A percentile compares a stretch with the other conserved stretches of the same genome.
These are phyloP conservation scores for Camelina neglecta DNA, from an alignment of 345 rosid genomes.

Conservation along the genomic window DNA sequence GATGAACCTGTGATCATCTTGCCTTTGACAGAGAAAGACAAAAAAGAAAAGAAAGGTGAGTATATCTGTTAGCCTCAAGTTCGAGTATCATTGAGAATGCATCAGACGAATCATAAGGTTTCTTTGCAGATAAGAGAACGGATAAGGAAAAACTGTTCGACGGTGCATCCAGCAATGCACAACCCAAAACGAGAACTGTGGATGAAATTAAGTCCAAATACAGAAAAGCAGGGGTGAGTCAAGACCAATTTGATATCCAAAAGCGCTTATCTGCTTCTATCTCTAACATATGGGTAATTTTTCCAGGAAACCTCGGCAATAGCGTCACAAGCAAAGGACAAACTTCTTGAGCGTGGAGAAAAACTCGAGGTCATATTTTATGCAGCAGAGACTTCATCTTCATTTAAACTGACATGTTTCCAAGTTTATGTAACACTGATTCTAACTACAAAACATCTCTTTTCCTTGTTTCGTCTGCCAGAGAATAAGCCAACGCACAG, in stretches of 20 bases:
- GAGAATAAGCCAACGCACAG: constrained; percentile 66
- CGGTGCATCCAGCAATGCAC: constrained; percentile 59
- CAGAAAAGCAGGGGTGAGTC: constrained; percentile 62
- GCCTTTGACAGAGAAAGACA: constrained; percentile 49
- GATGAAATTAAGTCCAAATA: constrained; percentile 92
- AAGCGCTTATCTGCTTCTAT: neutral
- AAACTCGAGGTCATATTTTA: constrained; percentile 66
- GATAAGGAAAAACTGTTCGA: constrained; percentile 74
- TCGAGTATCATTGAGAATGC: constrained; percentile 17
- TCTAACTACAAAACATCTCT: constrained; percentile 28
- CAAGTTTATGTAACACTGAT: neutral
- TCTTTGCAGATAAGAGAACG: constrained; percentile 53
- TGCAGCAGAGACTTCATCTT: constrained; percentile 6
- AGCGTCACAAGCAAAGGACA: constrained; percentile 76
- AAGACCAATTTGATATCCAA: constrained; percentile 4
- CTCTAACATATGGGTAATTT: constrained; percentile 32
- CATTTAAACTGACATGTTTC: constrained; percentile 13
- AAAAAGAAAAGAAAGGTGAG: constrained; percentile 57
- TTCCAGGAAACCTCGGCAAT: constrained; percentile 74
- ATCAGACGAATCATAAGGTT: constrained; percentile 30
- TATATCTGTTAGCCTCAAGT: neutral
- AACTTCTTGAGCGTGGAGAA: constrained; percentile 75
- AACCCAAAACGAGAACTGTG: constrained; percentile 69
- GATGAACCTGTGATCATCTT: constrained; percentile 56
- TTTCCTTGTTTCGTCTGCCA: constrained; percentile 38